Percentiles rank a stretch among this genome's conserved stretches.
These are phyloP conservation scores for Claviceps monticola DNA, from an alignment of 2,329 filamentous ascomycete genomes.

Conservation along the genomic window DNA sequence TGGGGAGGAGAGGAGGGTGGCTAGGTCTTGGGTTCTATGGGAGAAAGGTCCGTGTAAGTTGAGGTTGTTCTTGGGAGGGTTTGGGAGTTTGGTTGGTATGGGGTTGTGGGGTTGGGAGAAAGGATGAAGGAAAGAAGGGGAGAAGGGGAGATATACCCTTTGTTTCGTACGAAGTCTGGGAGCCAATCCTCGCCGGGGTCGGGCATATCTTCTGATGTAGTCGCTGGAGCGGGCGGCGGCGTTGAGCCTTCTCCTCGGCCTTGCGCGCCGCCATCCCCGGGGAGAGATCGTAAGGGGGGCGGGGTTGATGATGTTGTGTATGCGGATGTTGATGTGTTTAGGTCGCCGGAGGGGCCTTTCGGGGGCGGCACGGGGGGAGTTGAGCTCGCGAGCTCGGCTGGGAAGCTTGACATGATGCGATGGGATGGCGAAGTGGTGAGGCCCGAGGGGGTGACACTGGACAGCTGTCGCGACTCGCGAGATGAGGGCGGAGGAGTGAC, in stretches of 20 bases:
- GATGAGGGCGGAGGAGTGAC: background rate
- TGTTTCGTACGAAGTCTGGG: slow-evolving; percentile 61
- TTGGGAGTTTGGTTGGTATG: too few relatives aligned
- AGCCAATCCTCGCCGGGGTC: slow-evolving; percentile 65
- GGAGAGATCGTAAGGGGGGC: slow-evolving; percentile 1
- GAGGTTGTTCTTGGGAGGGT: slow-evolving; percentile 3
- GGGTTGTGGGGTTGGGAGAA: too few relatives aligned
- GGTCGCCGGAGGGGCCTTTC: slow-evolving; percentile 56
- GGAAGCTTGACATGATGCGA: slow-evolving; percentile 16
- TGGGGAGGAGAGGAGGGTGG: slow-evolving; percentile 50
- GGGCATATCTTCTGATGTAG: slow-evolving; percentile 21
- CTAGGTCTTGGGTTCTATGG: slow-evolving; percentile 63
- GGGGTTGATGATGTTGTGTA: slow-evolving; percentile 25
- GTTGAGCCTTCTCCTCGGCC: slow-evolving; percentile 8
- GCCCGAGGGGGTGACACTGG: background rate
- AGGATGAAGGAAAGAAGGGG: slow-evolving; percentile 6
- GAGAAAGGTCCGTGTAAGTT: background rate
- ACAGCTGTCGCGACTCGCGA: background rate
- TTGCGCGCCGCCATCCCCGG: slow-evolving; percentile 2
- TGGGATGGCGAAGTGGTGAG: background rate
- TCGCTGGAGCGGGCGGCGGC: slow-evolving; percentile 10
- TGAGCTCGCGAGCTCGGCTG: slow-evolving; percentile 15
- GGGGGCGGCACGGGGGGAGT: slow-evolving; percentile 56
- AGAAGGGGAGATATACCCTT: slow-evolving; percentile 46
- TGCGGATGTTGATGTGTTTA: slow-evolving; percentile 35